Percentiles rank a stretch among this genome's conserved stretches.
These are phyloP conservation scores for Jatropha curcas DNA, from an alignment of 345 rosid genomes.

Conservation along the genomic window DNA sequence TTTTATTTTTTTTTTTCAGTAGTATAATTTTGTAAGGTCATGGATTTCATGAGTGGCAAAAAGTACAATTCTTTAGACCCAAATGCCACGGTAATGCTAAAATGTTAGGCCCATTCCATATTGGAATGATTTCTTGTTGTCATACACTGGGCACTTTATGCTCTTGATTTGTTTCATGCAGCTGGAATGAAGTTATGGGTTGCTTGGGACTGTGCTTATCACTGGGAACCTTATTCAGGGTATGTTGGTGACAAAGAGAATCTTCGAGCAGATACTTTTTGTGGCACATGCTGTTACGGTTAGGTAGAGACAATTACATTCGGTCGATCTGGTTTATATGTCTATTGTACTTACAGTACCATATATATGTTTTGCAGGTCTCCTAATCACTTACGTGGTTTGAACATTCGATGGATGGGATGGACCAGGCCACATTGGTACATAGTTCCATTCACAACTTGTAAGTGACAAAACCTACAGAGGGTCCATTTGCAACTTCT, in stretches of 20 bases:
- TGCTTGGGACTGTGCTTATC: neutral
- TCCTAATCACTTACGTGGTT: slow-evolving; percentile 32
- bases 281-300: slow-evolving; percentile 94
- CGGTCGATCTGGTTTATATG: too few relatives aligned
- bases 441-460: slow-evolving; percentile 38
- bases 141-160: too few relatives aligned
- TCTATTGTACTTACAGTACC: too few relatives aligned
- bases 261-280: slow-evolving; percentile 72
- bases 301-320: slow-evolving; percentile 80
- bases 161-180: neutral
- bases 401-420: slow-evolving; percentile 44
- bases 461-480: slow-evolving; percentile 7
- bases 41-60: too few relatives aligned
- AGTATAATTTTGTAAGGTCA: too few relatives aligned
- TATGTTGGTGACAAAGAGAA: slow-evolving; percentile 83
- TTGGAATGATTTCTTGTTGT: too few relatives aligned
- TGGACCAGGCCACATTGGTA: slow-evolving; percentile 39
- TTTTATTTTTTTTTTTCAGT: too few relatives aligned
- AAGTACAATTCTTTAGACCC: too few relatives aligned
- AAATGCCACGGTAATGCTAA: too few relatives aligned
- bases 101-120: too few relatives aligned
- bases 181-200: neutral
- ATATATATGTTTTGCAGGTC: slow-evolving; percentile 37
- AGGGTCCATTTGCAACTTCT: neutral
- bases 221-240: slow-evolving; percentile 47